Evolutionary conservation across 2,329 filamentous ascomycete species (phyloP).

Genomic region (Zymoseptoria tritici): DNA sequence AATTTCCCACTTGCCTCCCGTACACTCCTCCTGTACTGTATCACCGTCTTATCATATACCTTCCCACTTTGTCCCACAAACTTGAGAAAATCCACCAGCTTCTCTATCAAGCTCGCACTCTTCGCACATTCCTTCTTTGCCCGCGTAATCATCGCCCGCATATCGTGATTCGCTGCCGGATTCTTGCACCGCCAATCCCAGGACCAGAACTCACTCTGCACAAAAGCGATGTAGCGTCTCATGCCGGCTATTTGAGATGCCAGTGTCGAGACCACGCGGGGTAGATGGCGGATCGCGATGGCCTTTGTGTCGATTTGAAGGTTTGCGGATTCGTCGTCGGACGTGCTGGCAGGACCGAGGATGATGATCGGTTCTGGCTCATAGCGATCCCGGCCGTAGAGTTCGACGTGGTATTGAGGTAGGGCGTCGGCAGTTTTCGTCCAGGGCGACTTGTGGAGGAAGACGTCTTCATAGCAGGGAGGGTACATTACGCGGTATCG

Average conservation of each 20-base stretch:
- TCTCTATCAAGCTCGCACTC: conserved; percentile 5
- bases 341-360: conserved; percentile 10
- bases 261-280: conserved; percentile 9
- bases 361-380: conserved; percentile 17
- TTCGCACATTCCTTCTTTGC: conserved; percentile 7
- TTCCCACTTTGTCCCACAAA: conserved; percentile 7
- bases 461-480: conserved; percentile 18
- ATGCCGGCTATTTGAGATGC: conserved; percentile 11
- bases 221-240: conserved; percentile 9
- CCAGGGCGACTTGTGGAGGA: conserved; percentile 16
- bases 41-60: background rate
- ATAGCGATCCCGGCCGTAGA: conserved; percentile 10
- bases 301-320: conserved; percentile 3
- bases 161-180: conserved; percentile 11
- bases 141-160: conserved; percentile 10
- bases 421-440: conserved; percentile 4
- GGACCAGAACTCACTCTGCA: conserved; percentile 15
- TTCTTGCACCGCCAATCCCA: conserved; percentile 18
- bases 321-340: background rate
- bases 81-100: conserved; percentile 12
- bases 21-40: background rate
- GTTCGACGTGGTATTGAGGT: conserved; percentile 13
- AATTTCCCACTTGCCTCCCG: background rate
- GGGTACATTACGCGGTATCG: conserved; percentile 16
- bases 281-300: conserved; percentile 5